These are phyloP conservation scores for Grifola frondosa DNA, from an alignment of 1,284 basidiomycete species.

Conservation along the genomic window DNA sequence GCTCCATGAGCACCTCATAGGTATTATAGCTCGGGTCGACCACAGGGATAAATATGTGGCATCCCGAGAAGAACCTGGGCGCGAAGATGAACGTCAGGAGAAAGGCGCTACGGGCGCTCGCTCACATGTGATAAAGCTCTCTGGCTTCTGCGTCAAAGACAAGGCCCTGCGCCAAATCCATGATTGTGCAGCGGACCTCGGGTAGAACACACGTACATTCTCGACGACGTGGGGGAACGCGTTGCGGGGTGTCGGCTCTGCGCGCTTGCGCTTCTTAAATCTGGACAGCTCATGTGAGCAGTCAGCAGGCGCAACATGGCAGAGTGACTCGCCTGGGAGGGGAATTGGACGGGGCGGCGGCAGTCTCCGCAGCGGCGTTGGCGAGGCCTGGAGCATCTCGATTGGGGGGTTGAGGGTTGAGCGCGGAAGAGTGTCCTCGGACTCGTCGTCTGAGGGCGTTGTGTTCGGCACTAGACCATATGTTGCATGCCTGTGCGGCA, in stretches of 20 bases:
- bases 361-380: slow-evolving; percentile 89
- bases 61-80: slow-evolving; percentile 87
- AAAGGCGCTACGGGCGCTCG: slow-evolving; percentile 19
- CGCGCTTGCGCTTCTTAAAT: slow-evolving; percentile 81
- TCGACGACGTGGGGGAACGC: slow-evolving; percentile 81
- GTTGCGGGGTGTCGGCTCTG: slow-evolving; percentile 82
- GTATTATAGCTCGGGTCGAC: slow-evolving; percentile 89
- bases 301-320: not conserved
- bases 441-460: slow-evolving; percentile 80
- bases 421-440: slow-evolving; percentile 81
- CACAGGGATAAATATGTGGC: slow-evolving; percentile 90
- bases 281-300: slow-evolving; percentile 35
- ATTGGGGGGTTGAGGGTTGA: slow-evolving; percentile 85
- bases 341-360: slow-evolving; percentile 58
- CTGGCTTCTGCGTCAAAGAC: slow-evolving; percentile 74
- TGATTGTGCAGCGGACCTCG: not conserved
- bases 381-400: slow-evolving; percentile 86
- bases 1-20: slow-evolving; percentile 83
- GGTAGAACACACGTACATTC: slow-evolving; percentile 48
- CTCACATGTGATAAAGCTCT: slow-evolving; percentile 81
- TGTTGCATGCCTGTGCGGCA: slow-evolving; percentile 85
- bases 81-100: slow-evolving; percentile 4
- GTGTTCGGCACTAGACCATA: slow-evolving; percentile 86
- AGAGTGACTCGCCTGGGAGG: slow-evolving; percentile 44
- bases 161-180: slow-evolving; percentile 52